A percentile compares a stretch with the other conserved stretches of the same genome.
Evolutionary conservation across 2,329 filamentous ascomycete species (phyloP).

Genomic region (Aspergillus awamori): DNA sequence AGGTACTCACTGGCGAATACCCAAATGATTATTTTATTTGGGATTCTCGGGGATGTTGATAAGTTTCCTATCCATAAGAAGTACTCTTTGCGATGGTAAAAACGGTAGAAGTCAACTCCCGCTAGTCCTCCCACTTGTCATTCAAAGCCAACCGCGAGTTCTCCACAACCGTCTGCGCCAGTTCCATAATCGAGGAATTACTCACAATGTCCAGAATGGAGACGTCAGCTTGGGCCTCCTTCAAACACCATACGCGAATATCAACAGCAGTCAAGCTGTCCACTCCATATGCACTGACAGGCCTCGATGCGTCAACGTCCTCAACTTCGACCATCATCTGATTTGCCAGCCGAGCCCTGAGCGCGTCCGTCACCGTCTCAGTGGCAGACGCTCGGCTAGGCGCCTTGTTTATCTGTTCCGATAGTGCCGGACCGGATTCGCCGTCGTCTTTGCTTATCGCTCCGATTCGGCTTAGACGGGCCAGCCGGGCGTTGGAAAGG

Average conservation of each 20-base stretch:
- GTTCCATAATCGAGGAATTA: neutral
- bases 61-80: too few species aligned
- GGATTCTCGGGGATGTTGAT: too few species aligned
- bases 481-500: too few species aligned
- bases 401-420: neutral
- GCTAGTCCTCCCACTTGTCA: too few species aligned
- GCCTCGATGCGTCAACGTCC: constrained; percentile 1
- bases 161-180: too few species aligned
- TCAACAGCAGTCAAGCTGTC: constrained; percentile 6
- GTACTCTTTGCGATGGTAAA: too few species aligned
- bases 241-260: neutral
- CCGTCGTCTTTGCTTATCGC: neutral
- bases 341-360: neutral
- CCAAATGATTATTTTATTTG: too few species aligned
- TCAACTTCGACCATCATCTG: neutral
- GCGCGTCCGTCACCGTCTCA: neutral
- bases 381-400: neutral
- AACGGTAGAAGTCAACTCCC: too few species aligned
- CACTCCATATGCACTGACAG: constrained; percentile 4
- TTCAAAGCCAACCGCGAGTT: too few species aligned
- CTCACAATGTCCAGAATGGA: neutral
- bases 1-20: too few species aligned
- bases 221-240: neutral
- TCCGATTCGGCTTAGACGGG: too few species aligned
- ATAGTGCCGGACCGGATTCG: too few species aligned